Percentiles rank a stretch among this genome's conserved stretches.
These are phyloP conservation scores for Podospora fimiseda DNA, from an alignment of 495 filamentous ascomycete genomes.

Conservation along the genomic window DNA sequence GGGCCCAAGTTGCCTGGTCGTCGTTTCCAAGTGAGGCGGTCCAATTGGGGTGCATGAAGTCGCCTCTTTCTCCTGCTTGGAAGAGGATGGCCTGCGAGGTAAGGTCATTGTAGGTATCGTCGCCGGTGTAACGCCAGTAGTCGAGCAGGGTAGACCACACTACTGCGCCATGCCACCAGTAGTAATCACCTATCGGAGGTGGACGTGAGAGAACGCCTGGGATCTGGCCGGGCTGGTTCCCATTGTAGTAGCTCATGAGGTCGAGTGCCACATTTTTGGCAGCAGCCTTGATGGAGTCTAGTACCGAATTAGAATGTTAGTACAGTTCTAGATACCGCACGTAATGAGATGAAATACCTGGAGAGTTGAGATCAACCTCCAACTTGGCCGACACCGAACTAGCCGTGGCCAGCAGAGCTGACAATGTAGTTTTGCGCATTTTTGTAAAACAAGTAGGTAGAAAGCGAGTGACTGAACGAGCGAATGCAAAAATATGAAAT, in stretches of 20 bases:
- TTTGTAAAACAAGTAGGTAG: not conserved
- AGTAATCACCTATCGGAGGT: constrained; percentile 38
- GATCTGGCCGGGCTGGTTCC: constrained; percentile 53
- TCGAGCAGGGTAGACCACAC: constrained; percentile 55
- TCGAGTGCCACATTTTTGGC: constrained; percentile 26
- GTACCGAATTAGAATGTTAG: not conserved
- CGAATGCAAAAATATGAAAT: too few relatives aligned
- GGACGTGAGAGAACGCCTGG: constrained; percentile 58
- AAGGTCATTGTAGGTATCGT: constrained; percentile 55
- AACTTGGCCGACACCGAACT: constrained; percentile 6
- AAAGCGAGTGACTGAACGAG: not conserved
- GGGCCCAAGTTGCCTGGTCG: constrained; percentile 77
- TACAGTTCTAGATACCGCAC: not conserved
- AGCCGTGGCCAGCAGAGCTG: not conserved
- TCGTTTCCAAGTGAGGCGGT: constrained; percentile 71
- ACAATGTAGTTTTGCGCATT: not conserved
- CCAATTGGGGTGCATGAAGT: constrained; percentile 62
- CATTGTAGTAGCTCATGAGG: constrained; percentile 60
- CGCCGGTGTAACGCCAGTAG: constrained; percentile 66
- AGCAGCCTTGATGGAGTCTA: constrained; percentile 7
- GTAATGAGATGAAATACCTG: not conserved
- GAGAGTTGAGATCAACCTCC: constrained; percentile 5
- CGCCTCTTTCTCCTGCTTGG: constrained; percentile 53
- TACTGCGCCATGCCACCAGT: constrained; percentile 52
- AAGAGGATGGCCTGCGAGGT: constrained; percentile 53